These are phyloP conservation scores for Yamadazyma dushanensis DNA, from an alignment of 1,139 yeast genomes.

Conservation along the genomic window DNA sequence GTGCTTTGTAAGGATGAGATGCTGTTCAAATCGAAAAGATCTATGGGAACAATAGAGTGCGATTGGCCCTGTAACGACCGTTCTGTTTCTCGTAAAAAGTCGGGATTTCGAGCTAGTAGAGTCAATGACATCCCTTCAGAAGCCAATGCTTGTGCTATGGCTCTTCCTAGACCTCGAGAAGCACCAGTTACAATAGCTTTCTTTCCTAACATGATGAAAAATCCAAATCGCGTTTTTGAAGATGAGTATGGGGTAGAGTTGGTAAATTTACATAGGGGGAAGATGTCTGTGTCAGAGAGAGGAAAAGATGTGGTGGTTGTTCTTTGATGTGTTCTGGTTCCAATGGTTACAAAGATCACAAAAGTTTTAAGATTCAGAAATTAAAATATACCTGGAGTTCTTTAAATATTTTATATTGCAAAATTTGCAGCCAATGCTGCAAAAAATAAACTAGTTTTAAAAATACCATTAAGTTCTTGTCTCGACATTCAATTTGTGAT, in stretches of 20 bases:
- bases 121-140: conserved; percentile 61
- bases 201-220: conserved; percentile 14
- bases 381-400: no score
- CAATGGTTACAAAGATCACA: no score
- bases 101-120: conserved; percentile 56
- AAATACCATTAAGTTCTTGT: not conserved
- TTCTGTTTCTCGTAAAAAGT: conserved; percentile 33
- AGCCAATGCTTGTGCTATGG: conserved; percentile 61
- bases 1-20: conserved; percentile 9
- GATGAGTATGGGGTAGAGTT: not conserved
- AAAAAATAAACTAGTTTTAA: no score
- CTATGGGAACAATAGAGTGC: conserved; percentile 55
- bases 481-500: no score
- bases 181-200: conserved; percentile 81
- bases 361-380: no score
- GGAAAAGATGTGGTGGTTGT: no score
- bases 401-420: not conserved
- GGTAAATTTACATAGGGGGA: no score
- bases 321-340: no score
- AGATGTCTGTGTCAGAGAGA: no score
- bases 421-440: not conserved
- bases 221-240: not conserved
- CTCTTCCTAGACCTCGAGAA: conserved; percentile 78
- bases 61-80: conserved; percentile 25
- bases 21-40: conserved; percentile 31